phyloP scores from a whole-genome alignment of 768 basidiomycete genomes.

The Russula dissimulans region DNA sequence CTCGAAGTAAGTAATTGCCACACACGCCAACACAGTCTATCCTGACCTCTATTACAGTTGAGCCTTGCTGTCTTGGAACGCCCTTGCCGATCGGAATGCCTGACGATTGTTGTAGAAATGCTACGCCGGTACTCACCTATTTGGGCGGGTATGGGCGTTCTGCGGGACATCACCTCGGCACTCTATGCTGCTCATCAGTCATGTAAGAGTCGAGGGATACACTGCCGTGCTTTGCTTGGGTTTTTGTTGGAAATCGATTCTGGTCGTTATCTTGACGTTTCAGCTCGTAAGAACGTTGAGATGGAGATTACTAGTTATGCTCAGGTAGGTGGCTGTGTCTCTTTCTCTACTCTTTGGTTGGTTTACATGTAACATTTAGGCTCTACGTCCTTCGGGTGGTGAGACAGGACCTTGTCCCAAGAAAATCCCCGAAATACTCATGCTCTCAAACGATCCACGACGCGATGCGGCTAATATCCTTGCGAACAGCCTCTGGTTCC shows the following conservation, averaged over 20 bases:
- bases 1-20: conserved; percentile 46
- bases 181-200: conserved; percentile 53
- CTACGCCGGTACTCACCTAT: conserved; percentile 63
- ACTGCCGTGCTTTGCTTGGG: conserved; percentile 54
- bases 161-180: conserved; percentile 43
- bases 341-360: not conserved
- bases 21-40: not conserved
- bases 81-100: conserved; percentile 40
- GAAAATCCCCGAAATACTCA: conserved; percentile 52
- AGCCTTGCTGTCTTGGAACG: conserved; percentile 40
- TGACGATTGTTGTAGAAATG: conserved; percentile 58
- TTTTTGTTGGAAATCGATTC: conserved; percentile 59
- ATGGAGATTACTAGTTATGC: conserved; percentile 54
- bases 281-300: conserved; percentile 49
- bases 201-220: conserved; percentile 57
- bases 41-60: conserved; percentile 22
- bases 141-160: conserved; percentile 70
- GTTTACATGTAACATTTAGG: conserved; percentile 23
- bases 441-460: conserved; percentile 50
- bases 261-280: conserved; percentile 42
- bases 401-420: conserved; percentile 29
- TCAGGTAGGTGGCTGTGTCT: conserved; percentile 35
- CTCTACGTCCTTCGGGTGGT: conserved; percentile 32
- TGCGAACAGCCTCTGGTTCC: conserved; percentile 74
- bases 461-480: conserved; percentile 58